Percentiles rank a stretch among this genome's conserved stretches.
These are phyloP conservation scores for Camptophora hylomeconis DNA, from an alignment of 2,329 filamentous ascomycete genomes.

Conservation along the genomic window DNA sequence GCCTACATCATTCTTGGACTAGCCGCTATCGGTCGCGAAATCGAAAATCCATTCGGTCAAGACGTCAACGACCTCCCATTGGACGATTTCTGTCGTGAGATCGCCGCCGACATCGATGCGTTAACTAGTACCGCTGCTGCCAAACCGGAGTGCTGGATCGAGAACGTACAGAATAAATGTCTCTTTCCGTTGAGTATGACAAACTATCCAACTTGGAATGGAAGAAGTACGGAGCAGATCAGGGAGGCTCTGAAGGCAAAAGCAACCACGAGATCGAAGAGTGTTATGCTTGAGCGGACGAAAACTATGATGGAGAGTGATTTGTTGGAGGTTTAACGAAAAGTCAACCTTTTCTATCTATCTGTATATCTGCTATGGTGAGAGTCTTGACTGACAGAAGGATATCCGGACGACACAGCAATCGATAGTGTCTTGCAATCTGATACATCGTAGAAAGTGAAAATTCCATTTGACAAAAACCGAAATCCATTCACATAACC, in stretches of 20 bases:
- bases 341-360: no score
- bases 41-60: conserved; percentile 73
- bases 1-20: conserved; percentile 77
- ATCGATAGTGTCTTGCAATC: no score
- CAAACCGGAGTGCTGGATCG: conserved; percentile 39
- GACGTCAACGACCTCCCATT: conserved; percentile 74
- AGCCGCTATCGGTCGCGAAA: conserved; percentile 61
- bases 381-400: no score
- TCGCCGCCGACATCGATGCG: conserved; percentile 61
- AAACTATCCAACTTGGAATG: conserved; percentile 37
- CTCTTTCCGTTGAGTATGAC: conserved; percentile 42
- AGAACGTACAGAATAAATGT: conserved; percentile 36
- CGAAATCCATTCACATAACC: no score
- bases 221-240: conserved; percentile 35
- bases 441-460: no score
- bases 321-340: no score
- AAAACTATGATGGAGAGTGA: no score
- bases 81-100: conserved; percentile 62
- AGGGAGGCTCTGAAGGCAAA: conserved; percentile 28
- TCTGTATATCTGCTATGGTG: no score
- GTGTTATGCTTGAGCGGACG: conserved; percentile 9
- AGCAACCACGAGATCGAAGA: conserved; percentile 13
- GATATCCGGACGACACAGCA: no score
- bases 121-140: conserved; percentile 49
- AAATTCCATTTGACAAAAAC: no score